A percentile compares a stretch with the other conserved stretches of the same genome.
Conservation (phyloP, 805 yeast species). For the Suhomyces sp. region DNA sequence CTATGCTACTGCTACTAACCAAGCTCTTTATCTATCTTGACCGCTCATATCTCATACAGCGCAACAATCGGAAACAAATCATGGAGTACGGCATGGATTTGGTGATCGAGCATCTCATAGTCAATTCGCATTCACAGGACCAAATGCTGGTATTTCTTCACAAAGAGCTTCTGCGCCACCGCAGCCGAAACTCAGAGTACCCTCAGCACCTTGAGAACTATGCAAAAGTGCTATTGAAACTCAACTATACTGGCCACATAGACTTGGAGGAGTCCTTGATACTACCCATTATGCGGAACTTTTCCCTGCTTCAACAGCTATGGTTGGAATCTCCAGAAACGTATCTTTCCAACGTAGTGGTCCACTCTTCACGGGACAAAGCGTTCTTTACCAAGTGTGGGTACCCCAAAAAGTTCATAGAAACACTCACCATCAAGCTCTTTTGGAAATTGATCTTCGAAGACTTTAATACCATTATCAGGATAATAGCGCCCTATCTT, state of each 20-base stretch:
- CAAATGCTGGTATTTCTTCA: constrained; percentile 11
- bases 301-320: constrained; percentile 10
- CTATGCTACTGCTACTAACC: constrained; percentile 19
- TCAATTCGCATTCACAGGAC: neutral
- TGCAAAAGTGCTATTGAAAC: constrained; percentile 17
- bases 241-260: constrained; percentile 16
- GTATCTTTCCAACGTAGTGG: constrained; percentile 10
- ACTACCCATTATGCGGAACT: constrained; percentile 13
- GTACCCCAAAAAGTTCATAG: constrained; percentile 12
- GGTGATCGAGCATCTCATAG: constrained; percentile 15
- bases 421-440: constrained; percentile 18
- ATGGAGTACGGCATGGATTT: constrained; percentile 21
- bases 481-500: constrained; percentile 19
- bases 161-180: constrained; percentile 6
- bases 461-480: constrained; percentile 20
- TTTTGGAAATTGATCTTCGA: constrained; percentile 30
- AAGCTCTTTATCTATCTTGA: constrained; percentile 37
- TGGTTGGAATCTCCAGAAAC: constrained; percentile 15
- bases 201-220: constrained; percentile 9
- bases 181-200: constrained; percentile 6
- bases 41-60: constrained; percentile 31
- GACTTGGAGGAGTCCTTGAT: constrained; percentile 9
- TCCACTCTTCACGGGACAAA: constrained; percentile 9
- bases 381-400: constrained; percentile 11
- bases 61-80: constrained; percentile 27